Evolutionary conservation across 2,329 filamentous ascomycete species (phyloP).

Genomic region (Clonostachys solani): DNA sequence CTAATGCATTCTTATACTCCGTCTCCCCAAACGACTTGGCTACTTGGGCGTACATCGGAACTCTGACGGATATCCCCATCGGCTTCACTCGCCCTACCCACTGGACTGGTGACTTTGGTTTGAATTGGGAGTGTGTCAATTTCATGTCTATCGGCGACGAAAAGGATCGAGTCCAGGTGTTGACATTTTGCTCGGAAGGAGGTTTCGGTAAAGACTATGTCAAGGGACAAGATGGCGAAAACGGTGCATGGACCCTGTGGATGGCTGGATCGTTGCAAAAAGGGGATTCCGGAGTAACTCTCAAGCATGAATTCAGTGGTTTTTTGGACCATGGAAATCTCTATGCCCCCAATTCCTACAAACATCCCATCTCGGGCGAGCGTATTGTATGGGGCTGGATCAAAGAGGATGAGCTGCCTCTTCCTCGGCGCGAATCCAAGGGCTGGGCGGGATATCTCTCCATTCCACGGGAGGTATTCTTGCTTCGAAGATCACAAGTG

Average conservation of each 20-base stretch:
- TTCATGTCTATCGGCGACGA: conserved; percentile 32
- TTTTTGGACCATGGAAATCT: conserved; percentile 40
- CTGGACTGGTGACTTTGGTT: conserved; percentile 44
- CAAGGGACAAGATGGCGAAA: conserved; percentile 2
- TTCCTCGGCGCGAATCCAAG: conserved; percentile 33
- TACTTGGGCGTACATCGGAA: conserved; percentile 39
- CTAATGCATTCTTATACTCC: conserved; percentile 40
- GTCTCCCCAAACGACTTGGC: conserved; percentile 30
- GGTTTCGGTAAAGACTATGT: conserved; percentile 9
- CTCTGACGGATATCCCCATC: conserved; percentile 30
- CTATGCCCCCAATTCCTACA: conserved; percentile 45
- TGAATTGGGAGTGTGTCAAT: conserved; percentile 48
- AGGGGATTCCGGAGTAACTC: conserved; percentile 3
- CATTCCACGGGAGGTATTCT: conserved; percentile 33
- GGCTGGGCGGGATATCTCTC: conserved; percentile 45
- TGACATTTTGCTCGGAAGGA: conserved; percentile 42
- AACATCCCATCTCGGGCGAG: conserved; percentile 31
- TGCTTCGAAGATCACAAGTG: conserved; percentile 30
- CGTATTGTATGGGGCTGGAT: conserved; percentile 45
- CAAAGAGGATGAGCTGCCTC: conserved; percentile 42
- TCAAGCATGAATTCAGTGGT: conserved; percentile 33
- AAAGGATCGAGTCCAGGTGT: conserved; percentile 23
- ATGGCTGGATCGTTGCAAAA: conserved; percentile 27
- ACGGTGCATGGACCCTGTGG: conserved; percentile 26
- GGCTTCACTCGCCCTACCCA: conserved; percentile 27